These are phyloP conservation scores for Aspergillus persii DNA, from an alignment of 2,329 filamentous ascomycete species.

Conservation along the genomic window DNA sequence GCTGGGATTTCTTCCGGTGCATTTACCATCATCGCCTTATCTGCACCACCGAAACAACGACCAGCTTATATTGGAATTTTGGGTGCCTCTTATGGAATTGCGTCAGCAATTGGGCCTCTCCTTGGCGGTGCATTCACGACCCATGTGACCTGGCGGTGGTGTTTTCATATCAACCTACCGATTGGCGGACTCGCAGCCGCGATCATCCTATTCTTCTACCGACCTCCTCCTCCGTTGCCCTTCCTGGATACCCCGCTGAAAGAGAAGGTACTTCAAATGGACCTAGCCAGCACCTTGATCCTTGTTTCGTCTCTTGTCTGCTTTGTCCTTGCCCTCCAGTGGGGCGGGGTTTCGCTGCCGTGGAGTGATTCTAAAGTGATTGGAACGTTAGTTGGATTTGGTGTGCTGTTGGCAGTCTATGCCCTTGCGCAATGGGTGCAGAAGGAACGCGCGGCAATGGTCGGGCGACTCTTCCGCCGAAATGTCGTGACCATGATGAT, in stretches of 20 bases:
- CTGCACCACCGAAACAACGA: constrained; percentile 32
- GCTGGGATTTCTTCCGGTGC: constrained; percentile 39
- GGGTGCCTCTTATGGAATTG: constrained; percentile 19
- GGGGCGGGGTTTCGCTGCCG: constrained; percentile 36
- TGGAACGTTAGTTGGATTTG: constrained; percentile 38
- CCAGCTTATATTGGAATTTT: constrained; percentile 26
- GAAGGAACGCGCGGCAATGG: background rate
- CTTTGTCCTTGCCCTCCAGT: constrained; percentile 47
- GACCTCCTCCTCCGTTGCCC: constrained; percentile 29
- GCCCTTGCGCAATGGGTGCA: background rate
- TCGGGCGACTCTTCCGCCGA: background rate
- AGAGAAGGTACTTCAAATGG: constrained; percentile 14
- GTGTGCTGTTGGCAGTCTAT: constrained; percentile 32
- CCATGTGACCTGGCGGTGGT: constrained; percentile 42
- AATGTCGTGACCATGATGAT: background rate
- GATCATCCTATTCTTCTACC: constrained; percentile 28
- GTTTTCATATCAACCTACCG: constrained; percentile 44
- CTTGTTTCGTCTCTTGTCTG: constrained; percentile 38
- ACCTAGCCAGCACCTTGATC: constrained; percentile 40
- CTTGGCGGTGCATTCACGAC: constrained; percentile 44
- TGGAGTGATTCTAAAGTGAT: constrained; percentile 27
- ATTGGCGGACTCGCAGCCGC: constrained; percentile 22
- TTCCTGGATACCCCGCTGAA: constrained; percentile 20
- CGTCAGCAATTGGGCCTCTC: constrained; percentile 36
- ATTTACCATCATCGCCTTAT: constrained; percentile 40